A percentile compares a stretch with the other conserved stretches of the same genome.
phyloP scores from a whole-genome alignment of 192 early-diverging fungal genomes.

The Rhizoclosmatium globosum region DNA sequence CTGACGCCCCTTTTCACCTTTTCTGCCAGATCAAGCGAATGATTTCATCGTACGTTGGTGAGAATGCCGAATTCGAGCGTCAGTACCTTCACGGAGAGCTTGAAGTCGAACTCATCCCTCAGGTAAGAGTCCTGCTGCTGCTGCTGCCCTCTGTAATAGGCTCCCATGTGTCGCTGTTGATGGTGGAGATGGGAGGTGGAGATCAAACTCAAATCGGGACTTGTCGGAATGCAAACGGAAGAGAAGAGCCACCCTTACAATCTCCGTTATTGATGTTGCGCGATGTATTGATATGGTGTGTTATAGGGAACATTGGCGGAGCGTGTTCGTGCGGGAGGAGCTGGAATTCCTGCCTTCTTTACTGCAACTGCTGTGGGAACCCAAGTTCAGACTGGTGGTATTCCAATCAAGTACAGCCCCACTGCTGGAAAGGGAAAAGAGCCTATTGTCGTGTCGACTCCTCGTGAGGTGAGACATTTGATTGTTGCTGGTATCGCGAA shows the following conservation, averaged over 20 bases:
- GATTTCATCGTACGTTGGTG: conserved; percentile 80
- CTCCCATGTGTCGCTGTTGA: background rate
- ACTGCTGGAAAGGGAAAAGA: conserved; percentile 54
- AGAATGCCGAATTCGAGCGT: conserved; percentile 83
- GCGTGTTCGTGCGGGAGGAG: conserved; percentile 78
- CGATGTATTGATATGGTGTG: too few relatives aligned
- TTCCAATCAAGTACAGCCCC: conserved; percentile 74
- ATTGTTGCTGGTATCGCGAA: background rate
- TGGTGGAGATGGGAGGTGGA: background rate
- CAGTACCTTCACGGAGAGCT: conserved; percentile 84
- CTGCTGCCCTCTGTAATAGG: background rate
- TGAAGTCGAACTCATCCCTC: conserved; percentile 80
- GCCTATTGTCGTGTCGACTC: conserved; percentile 62
- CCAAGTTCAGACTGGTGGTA: conserved; percentile 71
- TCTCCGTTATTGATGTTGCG: too few relatives aligned
- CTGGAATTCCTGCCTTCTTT: conserved; percentile 78
- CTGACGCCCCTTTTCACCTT: background rate
- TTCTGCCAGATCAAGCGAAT: conserved; percentile 77
- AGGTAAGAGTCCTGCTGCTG: conserved; percentile 35
- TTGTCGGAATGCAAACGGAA: conserved; percentile 1
- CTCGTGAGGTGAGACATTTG: conserved; percentile 73
- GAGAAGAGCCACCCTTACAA: too few relatives aligned
- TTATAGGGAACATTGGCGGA: conserved; percentile 71
- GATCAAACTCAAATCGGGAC: conserved; percentile 20
- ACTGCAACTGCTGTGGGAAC: conserved; percentile 74